Conservation (phyloP, 139 green algal genomes). For the Volvox reticuliferus region DNA sequence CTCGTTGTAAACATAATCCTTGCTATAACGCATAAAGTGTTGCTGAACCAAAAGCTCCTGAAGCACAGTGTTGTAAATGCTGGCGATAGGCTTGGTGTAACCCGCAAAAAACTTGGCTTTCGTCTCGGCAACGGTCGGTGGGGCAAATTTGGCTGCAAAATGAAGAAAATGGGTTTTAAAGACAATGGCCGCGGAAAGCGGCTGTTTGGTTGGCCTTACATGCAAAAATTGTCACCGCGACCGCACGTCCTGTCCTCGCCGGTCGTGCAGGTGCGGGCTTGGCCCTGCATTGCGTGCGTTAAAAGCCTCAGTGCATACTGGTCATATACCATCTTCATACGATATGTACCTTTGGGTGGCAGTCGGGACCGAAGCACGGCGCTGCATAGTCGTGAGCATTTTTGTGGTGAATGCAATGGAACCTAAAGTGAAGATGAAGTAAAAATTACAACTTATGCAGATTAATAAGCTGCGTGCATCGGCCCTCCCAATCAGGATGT, state of each 20-base stretch:
- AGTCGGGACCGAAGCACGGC: not conserved
- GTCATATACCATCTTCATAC: not conserved
- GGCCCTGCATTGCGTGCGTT: not conserved
- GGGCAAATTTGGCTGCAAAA: slow-evolving; percentile 35
- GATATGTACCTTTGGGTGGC: not conserved
- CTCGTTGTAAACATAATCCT: slow-evolving; percentile 91
- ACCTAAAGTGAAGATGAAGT: not conserved
- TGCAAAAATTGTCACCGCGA: slow-evolving; percentile 1
- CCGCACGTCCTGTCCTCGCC: not conserved
- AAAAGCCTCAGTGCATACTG: not conserved
- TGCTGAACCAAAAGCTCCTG: slow-evolving; percentile 95
- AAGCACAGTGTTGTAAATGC: slow-evolving; percentile 90
- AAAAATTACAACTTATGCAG: not conserved
- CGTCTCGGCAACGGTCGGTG: slow-evolving; percentile 76
- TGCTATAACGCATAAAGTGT: slow-evolving; percentile 91
- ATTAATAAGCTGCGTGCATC: not conserved
- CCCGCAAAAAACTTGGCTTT: slow-evolving; percentile 75
- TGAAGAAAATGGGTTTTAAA: not conserved
- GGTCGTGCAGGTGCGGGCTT: not conserved
- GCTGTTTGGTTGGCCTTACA: not conserved
- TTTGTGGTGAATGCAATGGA: not conserved
- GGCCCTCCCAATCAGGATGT: not conserved
- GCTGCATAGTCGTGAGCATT: slow-evolving; percentile 27
- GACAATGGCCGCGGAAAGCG: not conserved
- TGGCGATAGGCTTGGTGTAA: slow-evolving; percentile 79